Percentiles rank a stretch among this genome's conserved stretches.
phyloP scores from a whole-genome alignment of 148 eudicot species.

The Agrostemma githago region DNA sequence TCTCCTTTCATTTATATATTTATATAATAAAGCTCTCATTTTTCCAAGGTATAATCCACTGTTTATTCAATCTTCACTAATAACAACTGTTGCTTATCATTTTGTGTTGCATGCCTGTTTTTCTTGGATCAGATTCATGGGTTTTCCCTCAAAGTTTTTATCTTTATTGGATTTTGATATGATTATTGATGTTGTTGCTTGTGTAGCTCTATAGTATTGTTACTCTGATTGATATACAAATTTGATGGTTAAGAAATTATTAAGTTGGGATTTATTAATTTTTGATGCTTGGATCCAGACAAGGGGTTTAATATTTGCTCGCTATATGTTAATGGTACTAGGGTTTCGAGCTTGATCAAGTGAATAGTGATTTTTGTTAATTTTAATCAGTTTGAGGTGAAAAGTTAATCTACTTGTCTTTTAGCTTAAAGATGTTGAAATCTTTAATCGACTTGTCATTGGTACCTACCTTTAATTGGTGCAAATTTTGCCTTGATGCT shows the following conservation, averaged over 20 bases:
- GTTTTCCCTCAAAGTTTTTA: not conserved
- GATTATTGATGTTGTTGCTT: not conserved
- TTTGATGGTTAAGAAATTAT: not conserved
- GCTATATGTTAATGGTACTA: not conserved
- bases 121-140: slow-evolving; percentile 18
- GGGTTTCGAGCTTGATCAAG: not conserved
- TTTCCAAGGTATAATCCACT: slow-evolving; percentile 4
- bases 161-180: not conserved
- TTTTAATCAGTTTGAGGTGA: not conserved
- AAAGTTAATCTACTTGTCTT: too few species aligned
- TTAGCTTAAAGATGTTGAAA: too few species aligned
- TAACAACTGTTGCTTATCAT: not conserved
- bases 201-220: not conserved
- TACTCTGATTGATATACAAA: not conserved
- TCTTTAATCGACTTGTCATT: too few species aligned
- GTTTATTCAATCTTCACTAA: not conserved
- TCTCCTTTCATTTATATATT: not conserved
- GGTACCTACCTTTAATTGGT: too few species aligned
- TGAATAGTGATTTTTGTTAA: not conserved
- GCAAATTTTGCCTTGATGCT: too few species aligned
- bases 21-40: not conserved
- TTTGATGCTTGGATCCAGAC: not conserved
- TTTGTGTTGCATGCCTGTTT: too few species aligned
- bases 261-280: not conserved
- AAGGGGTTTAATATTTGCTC: not conserved